Evolutionary conservation across 768 basidiomycete species (phyloP), one percentile per base, ranked within the genome.

Genomic region (Pulveroboletus sp.): DNA sequence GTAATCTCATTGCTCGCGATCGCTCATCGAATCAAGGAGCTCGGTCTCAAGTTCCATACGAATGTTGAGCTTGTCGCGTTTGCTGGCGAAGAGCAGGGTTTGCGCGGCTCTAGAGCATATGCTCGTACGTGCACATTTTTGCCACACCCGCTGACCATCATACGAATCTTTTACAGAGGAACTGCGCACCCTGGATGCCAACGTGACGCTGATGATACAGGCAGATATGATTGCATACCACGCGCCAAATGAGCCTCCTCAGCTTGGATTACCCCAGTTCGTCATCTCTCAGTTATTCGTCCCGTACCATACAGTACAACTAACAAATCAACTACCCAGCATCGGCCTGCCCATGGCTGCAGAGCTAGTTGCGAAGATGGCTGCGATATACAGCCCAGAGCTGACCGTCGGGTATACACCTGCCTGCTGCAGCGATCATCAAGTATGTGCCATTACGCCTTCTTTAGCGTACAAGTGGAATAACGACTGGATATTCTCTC

Each of bases 161-260:
- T n/a, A 5, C 15, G 27, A 8, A 37, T 32, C 17, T 18, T 10
- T 9, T 18, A 1, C 57, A 90, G 88, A 71, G 18, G 73, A 84
- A 60, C 62, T 93, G 61, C 75, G 81, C 48, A 69, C 67, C 27
- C 66, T 67, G 17, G 72, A 78, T 49, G 83, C 81, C 24, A 84
- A 90, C 56, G 70, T 95, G 40, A 81, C 86, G 1, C 62, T 95
- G 31, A 89, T 94, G 80, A 75, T 94, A 43, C 93, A 95, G 66
- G 89, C 89, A 0, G 93, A 96, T 60, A 95, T 95, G 93, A 76
- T 89, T 37, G 93, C 82, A 0, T 95, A 93, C 64, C 89, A 83
- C 53, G 82, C 73, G 17, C 80, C 82, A 0, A 78, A 77, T 26
- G 93, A 96, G 69, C 89, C 89, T 11, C 66, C 78, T 2, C 93